Evolutionary conservation across 768 basidiomycete species (phyloP), one percentile per base, ranked within the genome.

Genomic region (Suillus luteus): DNA sequence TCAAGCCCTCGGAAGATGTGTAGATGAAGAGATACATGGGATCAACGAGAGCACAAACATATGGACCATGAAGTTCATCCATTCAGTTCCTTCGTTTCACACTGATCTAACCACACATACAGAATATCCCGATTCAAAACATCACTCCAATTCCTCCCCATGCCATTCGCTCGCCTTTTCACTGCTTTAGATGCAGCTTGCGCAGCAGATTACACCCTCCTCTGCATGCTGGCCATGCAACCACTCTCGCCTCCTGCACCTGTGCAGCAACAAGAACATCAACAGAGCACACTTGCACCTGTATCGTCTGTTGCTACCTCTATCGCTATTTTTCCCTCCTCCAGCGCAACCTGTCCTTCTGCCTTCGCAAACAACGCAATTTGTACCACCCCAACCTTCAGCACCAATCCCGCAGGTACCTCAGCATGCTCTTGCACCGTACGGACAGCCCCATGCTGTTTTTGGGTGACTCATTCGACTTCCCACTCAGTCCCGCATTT

Each of bases 61-160:
- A 33, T 92, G 88, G 86, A 85, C 81, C 69, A 78, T 92, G 67
- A 89, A 79, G 92, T 93, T 61, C 62, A 84, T 78, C 24, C 9
- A 6, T 51, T 58, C 11, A 3, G 11, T 1, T 24, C 1, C 22
- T 22, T 5, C 12, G 15, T 54, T 22, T 31, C 41, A n/a, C 60
- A 44, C 46, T 27, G 52, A 44, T 43, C 27, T 63, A 60, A 64
- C 41, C 51, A 7, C 40, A 27, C 43, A 41, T 35, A 5, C 66
- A 96, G 95, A 72, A 91, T 88, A 43, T 91, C 93, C 57, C 85
- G 93, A 24, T 97, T 27, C 2, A 27, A 27, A 27, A 27, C 27
- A 27, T 27, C 27, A 27, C 27, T 27, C 27, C 27, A 27, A 71
- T 91, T 97, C 75, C 81, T 94, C 60, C 87, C 87, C 46, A 81